Base-by-base conservation (phyloP, 108 stramenopile genomes). In the Nitzschia inconspicua region DNA sequence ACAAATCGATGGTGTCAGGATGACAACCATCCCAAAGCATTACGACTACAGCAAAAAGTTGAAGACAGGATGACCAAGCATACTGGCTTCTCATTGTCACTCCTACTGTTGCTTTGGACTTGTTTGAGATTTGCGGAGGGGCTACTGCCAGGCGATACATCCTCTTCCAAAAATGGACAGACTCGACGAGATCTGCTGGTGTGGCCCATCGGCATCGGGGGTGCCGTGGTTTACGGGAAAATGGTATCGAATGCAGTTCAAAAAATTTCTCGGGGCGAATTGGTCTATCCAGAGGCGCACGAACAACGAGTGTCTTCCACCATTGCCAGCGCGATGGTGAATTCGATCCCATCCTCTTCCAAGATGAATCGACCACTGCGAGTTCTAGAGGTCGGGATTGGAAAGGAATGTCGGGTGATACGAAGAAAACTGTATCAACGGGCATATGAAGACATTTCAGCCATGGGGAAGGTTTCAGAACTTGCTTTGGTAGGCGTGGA, bases 351-450 rank as follows among this genome's bases (percentile, higher is more conserved):
- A 36, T 10, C 42, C 1, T 6, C 2, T 51, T 34, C 51, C 11
- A 24, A 25, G 23, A 6, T 47, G 7, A 10, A 7, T 26, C 31
- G 48, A 18, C 53, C 73, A 7, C 59, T 78, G 18, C 66, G 82
- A 32, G 64, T 83, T 14, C 48, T 83, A 26, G 82, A 83, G 60
- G 74, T 83, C 23, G 82, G 82, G 16, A 62, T 76, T 30, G 82
- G 82, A 13, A 54, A 47, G 3, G 71, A 77, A 36, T 60, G 48
- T 29, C 55, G 78, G 39, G 16, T 73, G 14, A 40, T 66, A 23
- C 68, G 54, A 35, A 52, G 75, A 19, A 72, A 72, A 11, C 56
- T 83, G 11, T 83, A 83, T 44, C 37, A 72, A 20, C 22, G 58
- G 2, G 70, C 66, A n/a, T 32, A 78, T 20, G 25, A 48, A 13